phyloP scores from a whole-genome alignment of 768 basidiomycete genomes.

The Phlegmacium glaucopus region DNA sequence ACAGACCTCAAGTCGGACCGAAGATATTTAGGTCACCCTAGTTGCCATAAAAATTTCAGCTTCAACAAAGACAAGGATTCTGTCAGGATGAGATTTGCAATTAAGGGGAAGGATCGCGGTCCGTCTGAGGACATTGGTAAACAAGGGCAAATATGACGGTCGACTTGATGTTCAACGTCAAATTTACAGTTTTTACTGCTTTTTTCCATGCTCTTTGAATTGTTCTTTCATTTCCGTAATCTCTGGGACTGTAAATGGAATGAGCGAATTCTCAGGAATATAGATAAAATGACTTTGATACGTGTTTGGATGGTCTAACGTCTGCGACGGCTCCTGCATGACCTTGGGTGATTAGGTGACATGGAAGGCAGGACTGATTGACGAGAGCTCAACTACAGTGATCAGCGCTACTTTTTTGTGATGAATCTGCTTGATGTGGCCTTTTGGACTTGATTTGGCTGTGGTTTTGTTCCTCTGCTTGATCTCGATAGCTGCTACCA shows the following conservation, averaged over 20 bases:
- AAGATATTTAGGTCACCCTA: too few species aligned
- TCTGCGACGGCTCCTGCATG: neutral
- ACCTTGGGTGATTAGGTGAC: slow-evolving; percentile 13
- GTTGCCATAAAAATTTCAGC: too few species aligned
- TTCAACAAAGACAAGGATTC: too few species aligned
- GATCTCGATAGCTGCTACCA: neutral
- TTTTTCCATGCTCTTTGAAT: neutral
- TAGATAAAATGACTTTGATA: slow-evolving; percentile 13
- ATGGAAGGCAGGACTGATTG: slow-evolving; percentile 26
- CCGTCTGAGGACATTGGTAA: neutral
- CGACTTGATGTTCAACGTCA: neutral
- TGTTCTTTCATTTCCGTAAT: neutral
- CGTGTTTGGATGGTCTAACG: slow-evolving; percentile 2
- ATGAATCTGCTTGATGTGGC: slow-evolving; percentile 4
- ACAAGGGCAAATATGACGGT: neutral
- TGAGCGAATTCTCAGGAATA: neutral
- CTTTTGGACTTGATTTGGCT: slow-evolving; percentile 3
- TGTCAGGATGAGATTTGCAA: too few species aligned
- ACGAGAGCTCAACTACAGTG: slow-evolving; percentile 24
- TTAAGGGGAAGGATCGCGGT: too few species aligned
- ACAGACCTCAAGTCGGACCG: too few species aligned
- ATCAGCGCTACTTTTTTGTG: slow-evolving; percentile 20
- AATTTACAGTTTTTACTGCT: neutral
- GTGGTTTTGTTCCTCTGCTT: slow-evolving; percentile 3
- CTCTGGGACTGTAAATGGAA: neutral